phyloP scores from a whole-genome alignment of 257 asterid species.

The Lantana camara region DNA sequence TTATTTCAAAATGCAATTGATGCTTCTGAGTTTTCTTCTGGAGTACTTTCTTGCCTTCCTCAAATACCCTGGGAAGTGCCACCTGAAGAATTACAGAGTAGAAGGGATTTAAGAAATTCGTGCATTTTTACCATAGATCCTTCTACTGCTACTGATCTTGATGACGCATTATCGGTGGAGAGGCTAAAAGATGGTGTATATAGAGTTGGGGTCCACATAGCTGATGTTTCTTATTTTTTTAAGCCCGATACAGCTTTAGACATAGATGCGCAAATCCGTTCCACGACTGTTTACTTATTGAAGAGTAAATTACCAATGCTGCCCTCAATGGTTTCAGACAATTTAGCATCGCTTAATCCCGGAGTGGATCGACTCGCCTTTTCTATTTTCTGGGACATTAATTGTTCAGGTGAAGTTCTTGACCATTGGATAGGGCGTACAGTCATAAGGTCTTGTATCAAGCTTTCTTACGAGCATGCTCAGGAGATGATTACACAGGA shows the following conservation, averaged over 20 bases:
- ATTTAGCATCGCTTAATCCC: slow-evolving; percentile 81
- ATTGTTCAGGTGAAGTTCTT: slow-evolving; percentile 63
- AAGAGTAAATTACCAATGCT: slow-evolving; percentile 54
- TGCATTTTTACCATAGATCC: slow-evolving; percentile 90
- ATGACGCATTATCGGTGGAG: slow-evolving; percentile 86
- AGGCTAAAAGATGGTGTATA: slow-evolving; percentile 47
- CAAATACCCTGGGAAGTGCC: slow-evolving; percentile 69
- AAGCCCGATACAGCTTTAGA: slow-evolving; percentile 76
- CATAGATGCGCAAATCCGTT: slow-evolving; percentile 56
- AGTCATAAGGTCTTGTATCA: slow-evolving; percentile 69
- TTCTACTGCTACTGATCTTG: slow-evolving; percentile 76
- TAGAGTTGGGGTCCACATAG: slow-evolving; percentile 88
- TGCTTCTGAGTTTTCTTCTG: slow-evolving; percentile 67
- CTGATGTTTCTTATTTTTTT: slow-evolving; percentile 87
- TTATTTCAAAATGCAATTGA: slow-evolving; percentile 72
- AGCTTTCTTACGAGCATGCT: slow-evolving; percentile 91
- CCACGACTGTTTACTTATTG: slow-evolving; percentile 53
- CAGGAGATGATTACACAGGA: slow-evolving; percentile 60
- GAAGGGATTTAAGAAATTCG: slow-evolving; percentile 66
- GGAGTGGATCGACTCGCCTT: slow-evolving; percentile 86
- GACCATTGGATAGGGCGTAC: slow-evolving; percentile 89
- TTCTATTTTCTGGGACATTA: slow-evolving; percentile 83
- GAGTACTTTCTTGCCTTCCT: slow-evolving; percentile 68
- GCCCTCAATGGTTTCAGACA: slow-evolving; percentile 73
- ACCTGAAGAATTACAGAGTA: slow-evolving; percentile 47